Base-by-base conservation (phyloP, 352 stramenopile genomes). In the Phytophthora sojae region DNA sequence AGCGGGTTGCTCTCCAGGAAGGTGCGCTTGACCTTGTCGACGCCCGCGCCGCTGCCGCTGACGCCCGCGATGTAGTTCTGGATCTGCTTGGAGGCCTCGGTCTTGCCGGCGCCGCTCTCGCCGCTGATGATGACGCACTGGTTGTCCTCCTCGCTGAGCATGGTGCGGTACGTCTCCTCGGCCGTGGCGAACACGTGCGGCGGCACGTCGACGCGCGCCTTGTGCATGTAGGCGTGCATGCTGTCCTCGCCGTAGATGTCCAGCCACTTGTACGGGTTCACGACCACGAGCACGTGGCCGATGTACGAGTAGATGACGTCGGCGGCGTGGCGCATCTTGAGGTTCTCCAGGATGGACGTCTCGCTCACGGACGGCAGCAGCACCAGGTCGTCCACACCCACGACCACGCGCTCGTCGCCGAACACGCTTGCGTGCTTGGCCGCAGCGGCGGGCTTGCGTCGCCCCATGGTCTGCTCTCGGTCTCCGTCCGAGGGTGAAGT, bases 1-100 rank as follows among this genome's bases (percentile, higher is more conserved):
- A 99, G 85, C 61, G 96, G 96, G 67, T 99, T 99, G 11, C 90
- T 97, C 69, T 98, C 95, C 11, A 99, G 67, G 42, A 99, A 96
- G 2, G 83, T 94, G 49, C 90, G 84, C 67, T 96, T 96, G 62
- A 96, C 87, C 75, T 95, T 96, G 71, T 97, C 89, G 4, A 96
- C 89, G 23, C 88, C 89, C 0, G 83, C 81, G 26, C 87, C 89
- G 30, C 83, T 93, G 51, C 89, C 88, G 29, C 80, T 92, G 49
- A 97, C 88, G 7, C 85, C 84, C 12, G 90, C 89, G 57, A 97
- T 96, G 70, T 97, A 97, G 69, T 97, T 96, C 66, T 96, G 89
- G 70, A 97, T 96, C 79, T 97, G 89, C 66, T 97, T 97, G 26
- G 88, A 95, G 15, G 90, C 89, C 53, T 97, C 90, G 0, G 90